These are phyloP conservation scores for Pseudogymnoascus sp. DNA, from an alignment of 2,329 filamentous ascomycete genomes.

Conservation along the genomic window DNA sequence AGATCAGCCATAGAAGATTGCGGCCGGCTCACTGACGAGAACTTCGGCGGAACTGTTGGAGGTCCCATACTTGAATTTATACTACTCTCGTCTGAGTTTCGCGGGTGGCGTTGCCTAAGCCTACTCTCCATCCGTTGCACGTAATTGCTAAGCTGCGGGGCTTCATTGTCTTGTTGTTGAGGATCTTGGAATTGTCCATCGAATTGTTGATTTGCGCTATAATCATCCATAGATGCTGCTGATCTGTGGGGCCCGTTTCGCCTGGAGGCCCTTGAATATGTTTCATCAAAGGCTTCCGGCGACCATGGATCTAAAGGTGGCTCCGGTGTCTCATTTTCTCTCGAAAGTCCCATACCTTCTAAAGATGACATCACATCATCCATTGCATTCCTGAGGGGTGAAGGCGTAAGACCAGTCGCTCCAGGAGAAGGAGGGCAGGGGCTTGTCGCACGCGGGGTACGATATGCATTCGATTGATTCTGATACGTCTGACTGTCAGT, in stretches of 20 bases:
- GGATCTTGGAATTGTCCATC: slow-evolving; percentile 26
- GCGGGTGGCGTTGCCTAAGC: slow-evolving; percentile 35
- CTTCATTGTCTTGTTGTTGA: slow-evolving; percentile 53
- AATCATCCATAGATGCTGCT: slow-evolving; percentile 68
- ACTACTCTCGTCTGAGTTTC: slow-evolving; percentile 8
- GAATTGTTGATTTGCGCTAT: slow-evolving; percentile 39
- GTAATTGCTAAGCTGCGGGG: slow-evolving; percentile 73
- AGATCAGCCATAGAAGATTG: slow-evolving; percentile 9
- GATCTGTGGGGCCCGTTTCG: slow-evolving; percentile 43
- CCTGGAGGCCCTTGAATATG: slow-evolving; percentile 24
- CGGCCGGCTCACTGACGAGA: slow-evolving; percentile 7
- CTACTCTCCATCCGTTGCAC: slow-evolving; percentile 87
- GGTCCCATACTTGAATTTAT: slow-evolving; percentile 11
- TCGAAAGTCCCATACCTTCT: slow-evolving; percentile 69
- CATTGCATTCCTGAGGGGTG: slow-evolving; percentile 89
- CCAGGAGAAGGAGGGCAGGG: slow-evolving; percentile 63
- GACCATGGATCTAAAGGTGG: slow-evolving; percentile 73
- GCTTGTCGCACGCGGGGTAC: slow-evolving; percentile 53
- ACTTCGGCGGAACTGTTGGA: slow-evolving; percentile 39
- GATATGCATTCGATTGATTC: slow-evolving; percentile 36
- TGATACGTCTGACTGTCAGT: slow-evolving; percentile 31
- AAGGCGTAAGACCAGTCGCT: slow-evolving; percentile 68
- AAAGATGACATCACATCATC: slow-evolving; percentile 96
- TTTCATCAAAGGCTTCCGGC: slow-evolving; percentile 69
- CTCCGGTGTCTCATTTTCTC: slow-evolving; percentile 48